A percentile compares a stretch with the other conserved stretches of the same genome.
Conservation (phyloP, 305 asterid species). For the Fraxinus floribunda region DNA sequence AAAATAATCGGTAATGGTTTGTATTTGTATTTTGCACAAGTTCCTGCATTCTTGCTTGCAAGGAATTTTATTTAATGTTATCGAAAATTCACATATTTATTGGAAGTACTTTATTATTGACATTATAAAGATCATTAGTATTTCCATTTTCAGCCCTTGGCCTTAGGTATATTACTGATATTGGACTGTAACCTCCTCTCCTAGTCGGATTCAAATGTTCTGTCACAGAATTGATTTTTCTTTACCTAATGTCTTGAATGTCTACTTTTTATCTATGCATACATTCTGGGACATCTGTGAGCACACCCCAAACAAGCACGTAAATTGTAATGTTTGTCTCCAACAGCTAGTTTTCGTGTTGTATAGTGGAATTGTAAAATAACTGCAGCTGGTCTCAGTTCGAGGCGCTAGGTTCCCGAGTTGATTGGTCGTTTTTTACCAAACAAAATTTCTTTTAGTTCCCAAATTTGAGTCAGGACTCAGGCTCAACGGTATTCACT, state of each 20-base stretch:
- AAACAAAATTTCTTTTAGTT: neutral
- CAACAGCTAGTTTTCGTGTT: neutral
- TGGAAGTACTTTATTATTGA: neutral
- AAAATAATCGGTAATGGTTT: neutral
- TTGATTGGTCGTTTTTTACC: neutral
- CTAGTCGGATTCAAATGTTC: neutral
- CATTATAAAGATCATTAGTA: neutral
- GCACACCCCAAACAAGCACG: neutral
- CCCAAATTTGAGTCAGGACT: neutral
- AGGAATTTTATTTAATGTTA: constrained; percentile 18
- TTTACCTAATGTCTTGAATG: neutral
- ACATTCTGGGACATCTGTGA: neutral
- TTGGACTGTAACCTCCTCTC: neutral
- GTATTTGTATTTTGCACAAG: constrained; percentile 1
- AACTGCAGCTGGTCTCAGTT: neutral
- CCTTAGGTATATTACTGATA: neutral
- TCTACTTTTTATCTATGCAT: neutral
- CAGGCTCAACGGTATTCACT: neutral
- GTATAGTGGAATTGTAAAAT: neutral
- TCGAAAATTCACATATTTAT: neutral
- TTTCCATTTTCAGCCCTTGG: neutral
- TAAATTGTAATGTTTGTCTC: neutral
- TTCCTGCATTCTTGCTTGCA: constrained; percentile 13
- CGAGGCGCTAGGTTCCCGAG: neutral
- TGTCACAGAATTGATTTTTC: neutral